Conservation (phyloP, 768 basidiomycete genomes). For the Mycena vitilis region DNA sequence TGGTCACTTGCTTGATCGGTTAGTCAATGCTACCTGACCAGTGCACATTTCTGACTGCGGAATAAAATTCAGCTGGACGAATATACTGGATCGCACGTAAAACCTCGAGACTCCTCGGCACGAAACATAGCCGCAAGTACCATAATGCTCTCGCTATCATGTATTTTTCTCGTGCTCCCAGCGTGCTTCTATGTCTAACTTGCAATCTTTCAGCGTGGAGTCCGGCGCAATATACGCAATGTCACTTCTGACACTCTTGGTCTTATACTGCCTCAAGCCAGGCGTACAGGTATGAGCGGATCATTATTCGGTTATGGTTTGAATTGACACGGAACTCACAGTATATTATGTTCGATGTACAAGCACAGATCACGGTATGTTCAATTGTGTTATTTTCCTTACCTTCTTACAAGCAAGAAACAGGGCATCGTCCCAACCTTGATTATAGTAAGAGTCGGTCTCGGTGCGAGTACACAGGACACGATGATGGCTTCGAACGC, state of each 20-base stretch:
- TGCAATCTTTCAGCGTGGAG: conserved; percentile 9
- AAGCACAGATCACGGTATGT: neutral
- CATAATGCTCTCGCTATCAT: conserved; percentile 16
- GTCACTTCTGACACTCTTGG: conserved; percentile 16
- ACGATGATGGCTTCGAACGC: too few species aligned
- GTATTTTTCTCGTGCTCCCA: conserved; percentile 6
- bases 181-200: neutral
- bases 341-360: neutral
- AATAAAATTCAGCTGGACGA: conserved; percentile 5
- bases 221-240: conserved; percentile 19
- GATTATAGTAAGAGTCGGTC: conserved; percentile 20
- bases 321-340: neutral
- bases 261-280: conserved; percentile 6
- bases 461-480: conserved; percentile 17
- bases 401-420: too few species aligned
- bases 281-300: conserved; percentile 4
- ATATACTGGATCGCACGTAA: conserved; percentile 13
- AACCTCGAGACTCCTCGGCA: conserved; percentile 10
- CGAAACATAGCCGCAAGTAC: conserved; percentile 14
- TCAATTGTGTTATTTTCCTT: too few species aligned
- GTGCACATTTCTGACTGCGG: neutral
- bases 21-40: neutral
- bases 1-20: conserved; percentile 22
- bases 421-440: conserved; percentile 24
- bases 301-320: neutral